phyloP scores from a whole-genome alignment of 371 early-diverging fungal species.

The Syncephalastrum racemosum region DNA sequence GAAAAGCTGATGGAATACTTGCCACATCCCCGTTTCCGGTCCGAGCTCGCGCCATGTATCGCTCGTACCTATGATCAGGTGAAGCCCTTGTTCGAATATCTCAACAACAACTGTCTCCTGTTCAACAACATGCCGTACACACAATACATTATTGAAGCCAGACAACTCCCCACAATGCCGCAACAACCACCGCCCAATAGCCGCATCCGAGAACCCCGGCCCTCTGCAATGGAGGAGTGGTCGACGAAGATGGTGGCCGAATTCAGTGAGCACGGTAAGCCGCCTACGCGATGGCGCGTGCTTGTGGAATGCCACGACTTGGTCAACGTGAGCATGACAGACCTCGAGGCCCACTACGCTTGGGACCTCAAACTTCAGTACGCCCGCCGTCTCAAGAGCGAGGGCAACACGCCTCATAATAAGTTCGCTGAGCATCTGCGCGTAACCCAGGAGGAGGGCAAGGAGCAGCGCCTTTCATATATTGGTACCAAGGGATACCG shows the following conservation, averaged over 20 bases:
- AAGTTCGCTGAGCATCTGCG: conserved; percentile 28
- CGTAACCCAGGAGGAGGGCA: conserved; percentile 8
- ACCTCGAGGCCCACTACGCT: conserved; percentile 40
- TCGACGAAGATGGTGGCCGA: conserved; percentile 11
- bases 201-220: conserved; percentile 1
- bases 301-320: conserved; percentile 31
- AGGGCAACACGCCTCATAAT: conserved; percentile 41
- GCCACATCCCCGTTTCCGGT: conserved; percentile 12
- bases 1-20: conserved; percentile 16
- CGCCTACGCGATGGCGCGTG: conserved; percentile 6
- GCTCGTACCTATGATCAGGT: conserved; percentile 14
- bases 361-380: conserved; percentile 44
- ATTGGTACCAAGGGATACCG: conserved; percentile 20
- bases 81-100: conserved; percentile 18
- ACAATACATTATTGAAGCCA: conserved; percentile 18
- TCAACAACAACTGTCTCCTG: conserved; percentile 12
- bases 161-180: conserved; percentile 16
- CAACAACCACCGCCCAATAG: not conserved
- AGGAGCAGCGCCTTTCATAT: conserved; percentile 23
- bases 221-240: conserved; percentile 2
- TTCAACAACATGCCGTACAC: conserved; percentile 21
- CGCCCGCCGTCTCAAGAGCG: conserved; percentile 31
- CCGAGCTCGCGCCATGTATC: conserved; percentile 27
- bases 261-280: conserved; percentile 14
- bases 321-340: conserved; percentile 25